Conservation (phyloP, 495 filamentous ascomycete genomes). For the Penicillium daleae region DNA sequence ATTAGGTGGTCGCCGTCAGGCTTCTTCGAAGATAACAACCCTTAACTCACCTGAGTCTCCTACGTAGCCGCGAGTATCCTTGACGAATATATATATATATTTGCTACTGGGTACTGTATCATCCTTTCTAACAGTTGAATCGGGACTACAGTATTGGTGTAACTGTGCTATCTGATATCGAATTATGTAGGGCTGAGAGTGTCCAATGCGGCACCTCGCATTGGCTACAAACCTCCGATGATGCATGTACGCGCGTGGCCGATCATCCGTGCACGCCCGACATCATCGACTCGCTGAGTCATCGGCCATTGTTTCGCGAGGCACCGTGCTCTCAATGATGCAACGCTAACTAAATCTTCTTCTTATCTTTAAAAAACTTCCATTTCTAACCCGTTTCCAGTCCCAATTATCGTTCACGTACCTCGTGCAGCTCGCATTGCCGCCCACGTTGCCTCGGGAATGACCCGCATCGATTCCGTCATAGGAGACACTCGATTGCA, state of each 20-base stretch:
- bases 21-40: too few species aligned
- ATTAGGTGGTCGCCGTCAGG: too few species aligned
- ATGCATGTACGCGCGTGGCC: not conserved
- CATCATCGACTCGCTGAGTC: slow-evolving; percentile 12
- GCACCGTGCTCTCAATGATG: slow-evolving; percentile 8
- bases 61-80: too few species aligned
- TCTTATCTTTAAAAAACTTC: slow-evolving; percentile 7
- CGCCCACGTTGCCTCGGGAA: slow-evolving; percentile 14
- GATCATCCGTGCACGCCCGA: not conserved
- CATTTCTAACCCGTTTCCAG: not conserved
- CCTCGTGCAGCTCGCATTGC: slow-evolving; percentile 1
- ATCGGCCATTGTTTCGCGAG: slow-evolving; percentile 5
- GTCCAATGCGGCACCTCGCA: not conserved
- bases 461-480: slow-evolving; percentile 26
- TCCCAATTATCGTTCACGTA: not conserved
- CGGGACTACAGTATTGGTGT: too few species aligned
- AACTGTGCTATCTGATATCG: too few species aligned
- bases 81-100: too few species aligned
- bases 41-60: too few species aligned
- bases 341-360: slow-evolving; percentile 3
- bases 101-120: too few species aligned
- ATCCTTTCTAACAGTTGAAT: too few species aligned
- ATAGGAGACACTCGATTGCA: slow-evolving; percentile 21
- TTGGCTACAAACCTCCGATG: not conserved
- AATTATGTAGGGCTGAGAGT: not conserved